A percentile compares a stretch with the other conserved stretches of the same genome.
phyloP scores from a whole-genome alignment of 1,139 yeast genomes.

The Kodamaea derodonti region DNA sequence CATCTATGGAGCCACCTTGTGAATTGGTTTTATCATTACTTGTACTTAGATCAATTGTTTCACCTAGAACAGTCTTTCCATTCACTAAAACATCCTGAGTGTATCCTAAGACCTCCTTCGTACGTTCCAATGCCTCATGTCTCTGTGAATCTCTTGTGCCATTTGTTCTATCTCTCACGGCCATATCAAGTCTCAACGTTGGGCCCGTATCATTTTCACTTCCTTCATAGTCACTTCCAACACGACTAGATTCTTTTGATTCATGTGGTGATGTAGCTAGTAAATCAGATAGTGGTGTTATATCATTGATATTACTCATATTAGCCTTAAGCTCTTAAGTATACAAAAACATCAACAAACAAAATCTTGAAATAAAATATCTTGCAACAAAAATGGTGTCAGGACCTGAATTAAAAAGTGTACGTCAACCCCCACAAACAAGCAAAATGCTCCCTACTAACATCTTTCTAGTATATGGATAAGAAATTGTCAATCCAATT shows the following conservation, averaged over 20 bases:
- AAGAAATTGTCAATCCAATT: slow-evolving; percentile 66
- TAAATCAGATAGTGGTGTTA: slow-evolving; percentile 26
- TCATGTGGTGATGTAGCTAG: slow-evolving; percentile 20
- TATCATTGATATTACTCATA: slow-evolving; percentile 26
- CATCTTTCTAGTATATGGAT: slow-evolving; percentile 67
- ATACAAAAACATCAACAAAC: no score
- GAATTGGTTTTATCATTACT: background rate
- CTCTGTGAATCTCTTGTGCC: no score
- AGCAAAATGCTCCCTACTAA: slow-evolving; percentile 16
- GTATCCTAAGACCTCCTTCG: no score
- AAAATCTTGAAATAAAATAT: background rate
- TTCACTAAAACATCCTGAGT: background rate
- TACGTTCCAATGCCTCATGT: no score
- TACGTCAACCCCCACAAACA: no score
- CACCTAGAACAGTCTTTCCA: background rate
- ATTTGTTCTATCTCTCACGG: background rate
- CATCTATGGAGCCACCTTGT: background rate
- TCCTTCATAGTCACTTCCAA: slow-evolving; percentile 6
- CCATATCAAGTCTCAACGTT: slow-evolving; percentile 3
- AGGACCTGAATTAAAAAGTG: slow-evolving; percentile 57
- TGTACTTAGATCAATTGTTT: background rate
- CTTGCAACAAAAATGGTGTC: slow-evolving; percentile 44
- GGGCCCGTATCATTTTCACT: slow-evolving; percentile 3
- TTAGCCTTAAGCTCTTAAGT: no score
- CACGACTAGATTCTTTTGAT: slow-evolving; percentile 6